A percentile compares a stretch with the other conserved stretches of the same genome.
phyloP scores from a whole-genome alignment of 371 early-diverging fungal species.

The Haplosporangium sp. region DNA sequence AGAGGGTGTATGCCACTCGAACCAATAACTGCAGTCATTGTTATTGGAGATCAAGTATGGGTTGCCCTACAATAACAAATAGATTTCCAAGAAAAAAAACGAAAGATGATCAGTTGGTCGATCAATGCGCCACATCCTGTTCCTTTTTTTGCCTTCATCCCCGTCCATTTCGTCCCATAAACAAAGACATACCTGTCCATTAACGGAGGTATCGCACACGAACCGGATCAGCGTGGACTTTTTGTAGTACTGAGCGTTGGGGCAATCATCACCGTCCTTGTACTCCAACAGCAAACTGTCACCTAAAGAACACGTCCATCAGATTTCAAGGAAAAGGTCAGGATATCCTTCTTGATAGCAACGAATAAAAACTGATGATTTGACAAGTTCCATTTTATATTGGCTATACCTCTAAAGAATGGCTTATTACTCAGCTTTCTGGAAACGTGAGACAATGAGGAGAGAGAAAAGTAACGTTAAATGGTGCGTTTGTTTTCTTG shows the following conservation, averaged over 20 bases:
- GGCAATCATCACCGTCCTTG: constrained; percentile 41
- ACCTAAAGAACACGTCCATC: constrained; percentile 16
- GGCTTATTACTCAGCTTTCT: constrained; percentile 47
- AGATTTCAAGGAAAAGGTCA: background rate
- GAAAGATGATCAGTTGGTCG: background rate
- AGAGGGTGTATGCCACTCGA: constrained; percentile 56
- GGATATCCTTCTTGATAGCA: background rate
- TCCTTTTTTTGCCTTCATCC: background rate
- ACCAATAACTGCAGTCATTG: constrained; percentile 47
- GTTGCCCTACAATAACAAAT: constrained; percentile 25
- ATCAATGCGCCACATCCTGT: background rate
- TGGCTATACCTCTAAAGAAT: constrained; percentile 37
- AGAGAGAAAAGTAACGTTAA: background rate
- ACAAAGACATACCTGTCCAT: constrained; percentile 32
- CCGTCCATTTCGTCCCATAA: background rate
- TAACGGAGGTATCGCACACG: constrained; percentile 39
- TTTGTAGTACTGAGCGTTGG: constrained; percentile 24
- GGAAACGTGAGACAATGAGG: background rate
- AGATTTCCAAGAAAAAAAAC: background rate
- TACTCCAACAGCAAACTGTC: constrained; percentile 46
- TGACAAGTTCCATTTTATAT: no score
- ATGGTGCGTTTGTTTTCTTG: no score
- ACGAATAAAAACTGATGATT: no score
- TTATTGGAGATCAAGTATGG: constrained; percentile 34
- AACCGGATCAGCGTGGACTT: constrained; percentile 47